These are phyloP conservation scores for Tetrahymena thermophila DNA, from an alignment of 73 alveolate species.

Conservation along the genomic window DNA sequence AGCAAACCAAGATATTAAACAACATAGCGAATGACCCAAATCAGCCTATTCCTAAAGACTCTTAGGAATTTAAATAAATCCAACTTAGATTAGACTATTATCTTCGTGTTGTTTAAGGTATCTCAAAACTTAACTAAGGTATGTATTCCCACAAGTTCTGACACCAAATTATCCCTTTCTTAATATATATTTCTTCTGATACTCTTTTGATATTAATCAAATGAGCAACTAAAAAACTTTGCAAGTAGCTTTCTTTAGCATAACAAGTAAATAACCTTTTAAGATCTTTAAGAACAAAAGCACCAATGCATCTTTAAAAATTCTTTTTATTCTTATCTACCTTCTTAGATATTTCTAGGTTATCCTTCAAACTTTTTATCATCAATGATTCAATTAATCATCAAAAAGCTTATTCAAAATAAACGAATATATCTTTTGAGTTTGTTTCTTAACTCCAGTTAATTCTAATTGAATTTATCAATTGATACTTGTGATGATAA, in stretches of 20 bases:
- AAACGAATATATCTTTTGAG: neutral
- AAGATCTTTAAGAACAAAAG: neutral
- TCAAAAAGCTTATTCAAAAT: neutral
- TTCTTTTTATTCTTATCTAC: neutral
- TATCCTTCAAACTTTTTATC: neutral
- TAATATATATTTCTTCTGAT: neutral
- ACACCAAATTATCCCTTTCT: neutral
- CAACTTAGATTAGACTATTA: neutral
- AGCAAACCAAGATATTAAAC: neutral
- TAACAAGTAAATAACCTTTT: no score
- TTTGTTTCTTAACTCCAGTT: neutral
- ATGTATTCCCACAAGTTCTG: neutral
- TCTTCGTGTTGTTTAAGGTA: neutral
- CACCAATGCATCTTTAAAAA: neutral
- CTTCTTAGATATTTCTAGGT: neutral
- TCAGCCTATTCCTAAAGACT: neutral
- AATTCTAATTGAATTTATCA: neutral
- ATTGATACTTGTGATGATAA: neutral
- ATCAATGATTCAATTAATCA: neutral
- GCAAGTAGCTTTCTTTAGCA: neutral
- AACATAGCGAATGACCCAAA: neutral
- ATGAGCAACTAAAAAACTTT: neutral
- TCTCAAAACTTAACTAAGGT: neutral
- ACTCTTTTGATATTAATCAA: neutral
- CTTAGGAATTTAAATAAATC: neutral